Percentiles rank a stretch among this genome's conserved stretches.
phyloP scores from a whole-genome alignment of 2,329 filamentous ascomycete genomes.

The Aspergillus arachidicola region DNA sequence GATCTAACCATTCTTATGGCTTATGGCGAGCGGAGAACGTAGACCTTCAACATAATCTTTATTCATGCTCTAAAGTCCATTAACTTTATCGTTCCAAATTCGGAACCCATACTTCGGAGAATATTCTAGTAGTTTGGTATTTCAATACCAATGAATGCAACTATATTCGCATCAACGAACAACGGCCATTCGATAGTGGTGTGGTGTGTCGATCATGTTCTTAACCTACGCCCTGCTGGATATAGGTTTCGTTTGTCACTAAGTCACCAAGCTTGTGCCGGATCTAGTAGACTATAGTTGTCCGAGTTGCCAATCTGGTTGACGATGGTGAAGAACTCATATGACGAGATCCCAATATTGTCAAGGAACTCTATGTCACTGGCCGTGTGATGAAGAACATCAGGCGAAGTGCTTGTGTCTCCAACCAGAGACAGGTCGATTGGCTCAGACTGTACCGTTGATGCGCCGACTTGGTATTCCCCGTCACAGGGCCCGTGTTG shows the following conservation, averaged over 20 bases:
- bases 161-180: too few species aligned
- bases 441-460: neutral
- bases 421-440: neutral
- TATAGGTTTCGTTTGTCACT: accelerated
- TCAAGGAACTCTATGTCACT: constrained; percentile 35
- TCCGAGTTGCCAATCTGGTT: constrained; percentile 36
- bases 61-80: too few species aligned
- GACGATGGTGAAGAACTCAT: constrained; percentile 43
- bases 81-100: too few species aligned
- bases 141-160: too few species aligned
- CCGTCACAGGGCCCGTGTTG: neutral
- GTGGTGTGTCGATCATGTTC: too few species aligned
- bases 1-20: too few species aligned
- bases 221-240: too few species aligned
- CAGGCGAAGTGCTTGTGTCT: neutral
- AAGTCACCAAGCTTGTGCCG: neutral
- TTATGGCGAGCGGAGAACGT: too few species aligned
- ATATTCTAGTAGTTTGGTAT: too few species aligned
- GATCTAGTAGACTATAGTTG: constrained; percentile 16
- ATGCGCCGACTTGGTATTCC: neutral
- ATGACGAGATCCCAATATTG: constrained; percentile 43
- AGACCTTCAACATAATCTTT: too few species aligned
- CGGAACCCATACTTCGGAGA: too few species aligned
- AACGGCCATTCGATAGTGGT: too few species aligned
- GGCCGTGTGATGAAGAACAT: neutral